Evolutionary conservation across 306 rosid species (phyloP).

Genomic region (Lathyrus tuberosus): DNA sequence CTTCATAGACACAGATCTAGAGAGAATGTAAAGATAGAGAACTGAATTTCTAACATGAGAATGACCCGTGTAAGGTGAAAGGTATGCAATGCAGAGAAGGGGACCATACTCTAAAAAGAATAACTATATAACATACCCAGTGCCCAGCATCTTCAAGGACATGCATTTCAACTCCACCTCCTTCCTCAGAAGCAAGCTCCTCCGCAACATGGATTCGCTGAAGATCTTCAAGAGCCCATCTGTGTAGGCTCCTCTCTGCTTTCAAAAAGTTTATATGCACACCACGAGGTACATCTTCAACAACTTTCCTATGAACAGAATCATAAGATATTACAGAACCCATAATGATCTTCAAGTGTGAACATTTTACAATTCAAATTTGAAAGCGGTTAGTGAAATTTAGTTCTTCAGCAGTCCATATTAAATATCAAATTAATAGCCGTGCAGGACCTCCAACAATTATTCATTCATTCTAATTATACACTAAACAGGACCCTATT

Average conservation of each 20-base stretch:
- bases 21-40: no score
- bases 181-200: slow-evolving; percentile 88
- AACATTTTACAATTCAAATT: slow-evolving; percentile 27
- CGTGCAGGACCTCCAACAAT: slow-evolving; percentile 10
- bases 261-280: slow-evolving; percentile 93
- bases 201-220: slow-evolving; percentile 92
- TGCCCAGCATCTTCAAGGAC: slow-evolving; percentile 99
- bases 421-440: slow-evolving; percentile 20
- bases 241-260: slow-evolving; percentile 97
- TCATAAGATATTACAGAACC: slow-evolving; percentile 27
- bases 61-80: slow-evolving; percentile 10
- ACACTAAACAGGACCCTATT: slow-evolving; percentile 14
- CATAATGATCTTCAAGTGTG: slow-evolving; percentile 18
- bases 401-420: slow-evolving; percentile 29
- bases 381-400: slow-evolving; percentile 21
- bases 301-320: slow-evolving; percentile 64
- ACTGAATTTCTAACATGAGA: not conserved
- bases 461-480: slow-evolving; percentile 19
- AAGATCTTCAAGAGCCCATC: slow-evolving; percentile 98
- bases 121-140: slow-evolving; percentile 57
- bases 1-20: no score
- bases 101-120: not conserved
- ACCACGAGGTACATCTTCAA: slow-evolving; percentile 96
- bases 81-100: not conserved
- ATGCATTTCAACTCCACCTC: slow-evolving; percentile 98